Evolutionary conservation across 2,329 filamentous ascomycete genomes (phyloP), one percentile per base, ranked within the genome.

Genomic region (Exophiala aquamarina): DNA sequence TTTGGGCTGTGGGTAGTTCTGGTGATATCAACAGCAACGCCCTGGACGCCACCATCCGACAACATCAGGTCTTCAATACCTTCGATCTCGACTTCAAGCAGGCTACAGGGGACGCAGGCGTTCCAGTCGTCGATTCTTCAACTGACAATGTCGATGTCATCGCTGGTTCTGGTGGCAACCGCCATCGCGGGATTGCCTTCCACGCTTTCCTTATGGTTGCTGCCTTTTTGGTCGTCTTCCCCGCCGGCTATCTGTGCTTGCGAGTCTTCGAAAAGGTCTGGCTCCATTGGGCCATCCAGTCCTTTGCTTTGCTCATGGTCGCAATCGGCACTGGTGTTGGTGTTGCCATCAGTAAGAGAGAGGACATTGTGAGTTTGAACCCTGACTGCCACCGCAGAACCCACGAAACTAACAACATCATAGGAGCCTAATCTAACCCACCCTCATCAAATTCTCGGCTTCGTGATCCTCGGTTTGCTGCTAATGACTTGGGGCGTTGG

Each of bases 381-480:
- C 29, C 10, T 44, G 23, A 18, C n/a, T 13, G 36, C 23, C 13
- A 35, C 43, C 51, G 41, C 23, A 26, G 23, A 11, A n/a, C 32
- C 14, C 6, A 20, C 14, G 36, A 31, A 18, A 35, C 47, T 54
- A 41, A 56, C 45, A 7, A 13, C 18, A 10, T 18, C 41, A n/a
- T 47, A 59, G 39, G 49, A 81, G 76, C 78, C 78, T 14, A 76
- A 73, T 40, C 65, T 81, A 63, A 71, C 70, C 35, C 71, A 72
- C 1, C 64, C 71, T 7, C 82, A 84, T 58, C 81, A 84, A 58
- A 69, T 84, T 40, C 66, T 85, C 47, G 82, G 82, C 7, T 69
- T 81, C 47, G 60, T 83, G 13, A 65, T 82, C 31, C 67, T 79
- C 36, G 64, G 72, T 34, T 70, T 76, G 40, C 63, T 82, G 41